These are phyloP conservation scores for Linum usitatissimum DNA, from an alignment of 345 rosid species.

Conservation along the genomic window DNA sequence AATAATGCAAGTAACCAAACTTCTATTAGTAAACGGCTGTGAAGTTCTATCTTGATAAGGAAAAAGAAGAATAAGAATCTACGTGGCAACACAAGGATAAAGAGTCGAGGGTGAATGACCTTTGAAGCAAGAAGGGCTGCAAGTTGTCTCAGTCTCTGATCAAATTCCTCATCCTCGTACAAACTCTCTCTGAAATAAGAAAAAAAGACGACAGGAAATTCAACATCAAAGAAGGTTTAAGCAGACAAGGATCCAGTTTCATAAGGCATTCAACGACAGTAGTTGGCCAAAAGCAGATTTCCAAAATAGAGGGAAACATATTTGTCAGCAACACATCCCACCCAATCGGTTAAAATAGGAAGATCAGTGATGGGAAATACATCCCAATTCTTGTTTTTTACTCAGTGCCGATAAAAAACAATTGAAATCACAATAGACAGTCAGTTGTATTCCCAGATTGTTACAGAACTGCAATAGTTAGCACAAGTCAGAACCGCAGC, in stretches of 20 bases:
- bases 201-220: background rate
- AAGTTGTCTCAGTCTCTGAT: slow-evolving; percentile 80
- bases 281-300: background rate
- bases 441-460: background rate
- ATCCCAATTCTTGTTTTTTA: no score
- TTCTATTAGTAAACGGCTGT: no score
- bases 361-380: background rate
- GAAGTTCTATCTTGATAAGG: no score
- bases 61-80: no score
- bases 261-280: background rate
- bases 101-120: slow-evolving; percentile 24
- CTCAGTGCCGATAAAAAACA: no score
- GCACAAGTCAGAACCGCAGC: background rate
- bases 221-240: background rate
- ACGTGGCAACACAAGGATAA: background rate
- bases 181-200: slow-evolving; percentile 61
- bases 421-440: background rate
- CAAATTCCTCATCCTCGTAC: slow-evolving; percentile 94
- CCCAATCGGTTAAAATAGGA: no score
- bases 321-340: no score
- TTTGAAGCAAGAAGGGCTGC: slow-evolving; percentile 90
- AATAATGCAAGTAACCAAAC: no score
- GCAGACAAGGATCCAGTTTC: background rate
- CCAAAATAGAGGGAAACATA: background rate
- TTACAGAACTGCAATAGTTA: no score